phyloP scores from a whole-genome alignment of 2,329 filamentous ascomycete genomes.

The Cladophialophora psammophila region DNA sequence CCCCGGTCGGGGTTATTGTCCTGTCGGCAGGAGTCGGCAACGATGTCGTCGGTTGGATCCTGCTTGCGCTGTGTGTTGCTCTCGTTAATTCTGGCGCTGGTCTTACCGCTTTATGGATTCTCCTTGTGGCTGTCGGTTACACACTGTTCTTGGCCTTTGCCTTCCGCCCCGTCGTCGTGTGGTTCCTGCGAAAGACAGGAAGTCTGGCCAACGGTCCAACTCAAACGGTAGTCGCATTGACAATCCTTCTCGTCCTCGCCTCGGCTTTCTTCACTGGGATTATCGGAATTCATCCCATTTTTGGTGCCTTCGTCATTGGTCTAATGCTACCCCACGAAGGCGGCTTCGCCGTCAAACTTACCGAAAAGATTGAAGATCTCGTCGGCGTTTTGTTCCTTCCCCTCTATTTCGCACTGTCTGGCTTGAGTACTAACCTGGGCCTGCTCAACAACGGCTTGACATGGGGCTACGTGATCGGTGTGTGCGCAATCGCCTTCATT shows the following conservation, averaged over 20 bases:
- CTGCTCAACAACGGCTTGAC: slow-evolving; percentile 80
- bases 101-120: slow-evolving; percentile 81
- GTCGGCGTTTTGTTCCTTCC: slow-evolving; percentile 84
- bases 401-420: slow-evolving; percentile 91
- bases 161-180: slow-evolving; percentile 77
- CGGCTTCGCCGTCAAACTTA: slow-evolving; percentile 82
- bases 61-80: slow-evolving; percentile 90
- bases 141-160: slow-evolving; percentile 75
- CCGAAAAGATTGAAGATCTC: slow-evolving; percentile 92
- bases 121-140: slow-evolving; percentile 78
- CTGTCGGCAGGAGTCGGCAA: slow-evolving; percentile 92
- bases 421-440: slow-evolving; percentile 85
- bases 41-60: slow-evolving; percentile 88
- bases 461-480: slow-evolving; percentile 88
- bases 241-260: slow-evolving; percentile 76
- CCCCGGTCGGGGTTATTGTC: slow-evolving; percentile 85
- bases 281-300: slow-evolving; percentile 93
- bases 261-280: slow-evolving; percentile 88
- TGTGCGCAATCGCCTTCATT: slow-evolving; percentile 80
- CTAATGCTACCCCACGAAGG: slow-evolving; percentile 74
- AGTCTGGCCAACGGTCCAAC: slow-evolving; percentile 87
- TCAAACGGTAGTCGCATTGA: slow-evolving; percentile 82
- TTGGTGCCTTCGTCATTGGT: slow-evolving; percentile 88
- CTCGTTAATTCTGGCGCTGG: slow-evolving; percentile 88
- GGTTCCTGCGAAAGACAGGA: slow-evolving; percentile 74